phyloP scores from a whole-genome alignment of 441 rosid species.

The Viola pubescens region DNA sequence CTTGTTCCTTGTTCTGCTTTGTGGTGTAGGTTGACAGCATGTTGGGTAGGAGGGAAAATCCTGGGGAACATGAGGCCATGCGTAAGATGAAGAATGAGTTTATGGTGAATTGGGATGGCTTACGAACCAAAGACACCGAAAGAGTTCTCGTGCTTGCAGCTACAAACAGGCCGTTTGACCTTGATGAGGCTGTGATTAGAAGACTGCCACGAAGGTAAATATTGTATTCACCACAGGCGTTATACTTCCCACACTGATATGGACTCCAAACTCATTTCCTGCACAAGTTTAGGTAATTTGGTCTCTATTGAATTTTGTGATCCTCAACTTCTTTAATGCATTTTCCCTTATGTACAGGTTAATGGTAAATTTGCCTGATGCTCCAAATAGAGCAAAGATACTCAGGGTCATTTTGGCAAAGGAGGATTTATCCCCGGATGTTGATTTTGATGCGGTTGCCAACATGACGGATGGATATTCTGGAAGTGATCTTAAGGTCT shows the following conservation, averaged over 20 bases:
- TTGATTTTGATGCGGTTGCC: conserved; percentile 76
- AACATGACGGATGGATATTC: conserved; percentile 80
- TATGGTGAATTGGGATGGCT: conserved; percentile 94
- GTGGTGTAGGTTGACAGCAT: conserved; percentile 77
- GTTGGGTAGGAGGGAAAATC: conserved; percentile 89
- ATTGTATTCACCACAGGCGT: neutral
- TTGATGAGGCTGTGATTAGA: conserved; percentile 93
- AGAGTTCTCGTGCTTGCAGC: conserved; percentile 87
- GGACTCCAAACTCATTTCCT: too few species aligned
- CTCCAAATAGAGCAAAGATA: conserved; percentile 81
- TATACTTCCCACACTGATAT: too few species aligned
- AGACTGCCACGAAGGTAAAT: conserved; percentile 75
- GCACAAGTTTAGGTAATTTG: neutral
- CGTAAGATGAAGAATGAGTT: conserved; percentile 96
- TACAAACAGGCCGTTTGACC: conserved; percentile 92
- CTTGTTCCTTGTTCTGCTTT: conserved; percentile 4
- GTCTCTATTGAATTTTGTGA: neutral
- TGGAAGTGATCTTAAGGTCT: conserved; percentile 88
- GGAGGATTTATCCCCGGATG: conserved; percentile 68
- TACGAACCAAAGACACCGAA: conserved; percentile 74
- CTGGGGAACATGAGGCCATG: conserved; percentile 96
- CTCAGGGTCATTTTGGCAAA: conserved; percentile 72
- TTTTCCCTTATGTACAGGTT: conserved; percentile 32
- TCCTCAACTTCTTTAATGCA: neutral
- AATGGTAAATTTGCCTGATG: conserved; percentile 88